These are phyloP conservation scores for Metschnikowia kofuensis DNA, from an alignment of 805 yeast species.

Conservation along the genomic window DNA sequence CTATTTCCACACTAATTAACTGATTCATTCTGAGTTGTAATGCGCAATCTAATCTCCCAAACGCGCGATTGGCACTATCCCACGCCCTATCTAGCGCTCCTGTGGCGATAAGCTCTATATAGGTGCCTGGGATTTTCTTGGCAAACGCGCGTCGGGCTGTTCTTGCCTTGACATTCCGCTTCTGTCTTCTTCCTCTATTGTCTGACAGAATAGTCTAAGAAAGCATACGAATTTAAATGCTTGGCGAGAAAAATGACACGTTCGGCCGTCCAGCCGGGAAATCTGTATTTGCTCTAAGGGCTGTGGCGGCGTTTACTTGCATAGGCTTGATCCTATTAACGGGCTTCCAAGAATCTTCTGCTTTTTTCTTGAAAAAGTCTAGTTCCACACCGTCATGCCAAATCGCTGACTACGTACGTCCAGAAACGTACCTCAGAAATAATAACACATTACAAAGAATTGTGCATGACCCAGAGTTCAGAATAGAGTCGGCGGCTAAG, in stretches of 20 bases:
- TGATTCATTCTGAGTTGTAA: not conserved
- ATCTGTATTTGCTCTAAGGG: not conserved
- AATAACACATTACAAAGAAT: conserved; percentile 17
- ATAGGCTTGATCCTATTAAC: not conserved
- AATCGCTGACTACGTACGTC: conserved; percentile 1
- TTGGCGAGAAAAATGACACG: no score
- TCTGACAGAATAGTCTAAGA: no score
- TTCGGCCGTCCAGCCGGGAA: not conserved
- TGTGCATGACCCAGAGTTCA: conserved; percentile 20
- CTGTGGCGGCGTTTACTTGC: not conserved
- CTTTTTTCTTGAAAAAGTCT: not conserved
- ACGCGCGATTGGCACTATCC: no score
- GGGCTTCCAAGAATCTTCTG: not conserved
- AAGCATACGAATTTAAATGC: no score
- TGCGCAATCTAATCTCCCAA: no score
- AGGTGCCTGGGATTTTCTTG: not conserved
- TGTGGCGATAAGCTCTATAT: no score
- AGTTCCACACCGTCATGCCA: not conserved
- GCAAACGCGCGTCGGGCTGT: not conserved
- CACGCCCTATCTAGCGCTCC: no score
- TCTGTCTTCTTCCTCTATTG: not conserved
- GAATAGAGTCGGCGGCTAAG: conserved; percentile 35
- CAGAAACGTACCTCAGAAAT: conserved; percentile 1
- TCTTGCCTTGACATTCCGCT: not conserved
- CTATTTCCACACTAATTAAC: not conserved